Percentiles rank a stretch among this genome's conserved stretches.
phyloP scores from a whole-genome alignment of 768 basidiomycete genomes.

The Megacollybia marginata region DNA sequence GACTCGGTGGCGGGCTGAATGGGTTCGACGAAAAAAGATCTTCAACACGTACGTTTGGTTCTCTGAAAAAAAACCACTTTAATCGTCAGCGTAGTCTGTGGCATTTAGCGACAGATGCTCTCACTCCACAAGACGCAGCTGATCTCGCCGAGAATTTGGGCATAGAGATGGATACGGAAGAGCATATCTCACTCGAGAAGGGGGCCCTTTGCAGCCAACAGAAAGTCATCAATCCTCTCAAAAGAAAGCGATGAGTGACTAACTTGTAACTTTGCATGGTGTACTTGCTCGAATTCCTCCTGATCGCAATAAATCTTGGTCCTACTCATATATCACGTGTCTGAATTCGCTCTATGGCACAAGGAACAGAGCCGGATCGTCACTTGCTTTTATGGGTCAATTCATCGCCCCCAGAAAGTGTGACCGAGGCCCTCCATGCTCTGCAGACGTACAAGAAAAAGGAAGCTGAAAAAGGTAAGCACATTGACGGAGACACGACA shows the following conservation, averaged over 20 bases:
- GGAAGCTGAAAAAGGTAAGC: constrained; percentile 68
- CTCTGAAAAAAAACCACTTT: neutral
- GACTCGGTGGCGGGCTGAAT: constrained; percentile 74
- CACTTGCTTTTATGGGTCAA: constrained; percentile 24
- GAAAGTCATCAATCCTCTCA: constrained; percentile 29
- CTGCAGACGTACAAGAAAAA: constrained; percentile 85
- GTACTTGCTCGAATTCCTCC: no score
- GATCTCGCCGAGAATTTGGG: constrained; percentile 75
- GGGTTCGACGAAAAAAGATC: constrained; percentile 67
- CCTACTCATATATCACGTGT: no score
- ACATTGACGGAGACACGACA: neutral
- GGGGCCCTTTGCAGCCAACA: constrained; percentile 44
- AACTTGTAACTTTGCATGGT: no score
- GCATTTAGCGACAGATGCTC: constrained; percentile 59
- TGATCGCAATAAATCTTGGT: no score
- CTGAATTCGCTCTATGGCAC: no score
- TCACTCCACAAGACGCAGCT: constrained; percentile 57
- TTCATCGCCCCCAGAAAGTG: constrained; percentile 22
- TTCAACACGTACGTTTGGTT: constrained; percentile 57
- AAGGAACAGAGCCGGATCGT: constrained; percentile 18
- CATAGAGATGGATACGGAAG: constrained; percentile 68
- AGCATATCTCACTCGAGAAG: constrained; percentile 61
- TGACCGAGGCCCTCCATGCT: constrained; percentile 55
- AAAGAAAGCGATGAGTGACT: constrained; percentile 40
- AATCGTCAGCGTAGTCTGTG: constrained; percentile 50